A percentile compares a stretch with the other conserved stretches of the same genome.
These are phyloP conservation scores for Ophiocordyceps sinensis DNA, from an alignment of 2,329 filamentous ascomycete genomes.

Conservation along the genomic window DNA sequence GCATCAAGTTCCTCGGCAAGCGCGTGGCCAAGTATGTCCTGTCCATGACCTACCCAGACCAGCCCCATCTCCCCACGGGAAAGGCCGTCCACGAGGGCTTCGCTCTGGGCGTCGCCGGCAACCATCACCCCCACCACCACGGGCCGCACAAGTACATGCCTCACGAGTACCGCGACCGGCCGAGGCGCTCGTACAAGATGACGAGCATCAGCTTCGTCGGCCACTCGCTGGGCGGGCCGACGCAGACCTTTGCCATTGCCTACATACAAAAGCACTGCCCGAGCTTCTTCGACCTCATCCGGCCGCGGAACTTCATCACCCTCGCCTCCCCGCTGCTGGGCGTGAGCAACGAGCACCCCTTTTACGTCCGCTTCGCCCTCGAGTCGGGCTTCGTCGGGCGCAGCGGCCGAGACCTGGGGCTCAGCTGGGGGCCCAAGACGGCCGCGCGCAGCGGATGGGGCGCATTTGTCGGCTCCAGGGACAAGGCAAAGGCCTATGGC, in stretches of 20 bases:
- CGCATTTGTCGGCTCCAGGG: conserved; percentile 72
- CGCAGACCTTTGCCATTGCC: conserved; percentile 85
- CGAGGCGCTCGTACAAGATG: conserved; percentile 57
- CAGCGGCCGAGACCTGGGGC: conserved; percentile 83
- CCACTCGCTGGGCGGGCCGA: conserved; percentile 77
- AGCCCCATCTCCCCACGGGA: conserved; percentile 61
- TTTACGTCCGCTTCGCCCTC: conserved; percentile 93
- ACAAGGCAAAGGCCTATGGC: conserved; percentile 8
- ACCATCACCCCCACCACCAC: conserved; percentile 22
- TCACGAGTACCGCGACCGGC: conserved; percentile 36
- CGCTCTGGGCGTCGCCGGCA: conserved; percentile 20
- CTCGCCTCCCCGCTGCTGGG: conserved; percentile 81
- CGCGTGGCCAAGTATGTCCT: conserved; percentile 83
- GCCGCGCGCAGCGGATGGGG: conserved; percentile 78
- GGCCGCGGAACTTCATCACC: conserved; percentile 80
- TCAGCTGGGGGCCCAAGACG: conserved; percentile 86
- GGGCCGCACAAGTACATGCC: conserved; percentile 39
- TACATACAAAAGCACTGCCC: conserved; percentile 96
- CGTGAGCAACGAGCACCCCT: conserved; percentile 89
- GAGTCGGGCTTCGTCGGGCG: conserved; percentile 91
- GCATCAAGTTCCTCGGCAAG: conserved; percentile 94
- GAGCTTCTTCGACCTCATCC: conserved; percentile 72
- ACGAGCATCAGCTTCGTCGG: conserved; percentile 92
- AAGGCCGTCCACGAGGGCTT: conserved; percentile 33
- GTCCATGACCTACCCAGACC: conserved; percentile 82